Percentiles rank a stretch among this genome's conserved stretches.
Evolutionary conservation across 768 basidiomycete species (phyloP).

Genomic region (Naganishia antarctica): DNA sequence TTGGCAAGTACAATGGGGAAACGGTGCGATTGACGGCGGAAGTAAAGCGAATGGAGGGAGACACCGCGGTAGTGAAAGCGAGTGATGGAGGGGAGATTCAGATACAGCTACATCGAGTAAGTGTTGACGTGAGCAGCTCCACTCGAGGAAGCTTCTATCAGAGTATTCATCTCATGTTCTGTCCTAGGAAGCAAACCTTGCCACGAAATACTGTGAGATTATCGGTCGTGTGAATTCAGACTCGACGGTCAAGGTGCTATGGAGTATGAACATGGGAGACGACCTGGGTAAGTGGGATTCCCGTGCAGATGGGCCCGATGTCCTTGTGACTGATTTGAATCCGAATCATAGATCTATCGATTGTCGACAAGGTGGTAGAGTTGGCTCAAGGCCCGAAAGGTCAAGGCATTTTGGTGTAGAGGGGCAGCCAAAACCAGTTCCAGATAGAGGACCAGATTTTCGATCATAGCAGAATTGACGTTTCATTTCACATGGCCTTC

Average conservation of each 20-base stretch:
- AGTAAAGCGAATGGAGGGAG: constrained; percentile 57
- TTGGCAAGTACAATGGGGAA: constrained; percentile 56
- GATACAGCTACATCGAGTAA: constrained; percentile 36
- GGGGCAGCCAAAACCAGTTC: not conserved
- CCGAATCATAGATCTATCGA: constrained; percentile 12
- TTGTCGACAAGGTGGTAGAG: constrained; percentile 15
- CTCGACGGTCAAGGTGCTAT: constrained; percentile 59
- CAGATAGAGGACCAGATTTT: too few relatives aligned
- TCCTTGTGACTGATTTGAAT: not conserved
- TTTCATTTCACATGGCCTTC: too few relatives aligned
- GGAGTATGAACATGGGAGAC: constrained; percentile 57
- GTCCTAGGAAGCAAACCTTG: constrained; percentile 48
- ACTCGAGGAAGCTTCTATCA: not conserved
- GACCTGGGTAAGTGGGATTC: constrained; percentile 58
- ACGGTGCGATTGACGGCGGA: constrained; percentile 63
- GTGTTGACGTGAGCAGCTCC: not conserved
- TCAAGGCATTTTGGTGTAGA: constrained; percentile 11
- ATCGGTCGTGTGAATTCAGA: constrained; percentile 61
- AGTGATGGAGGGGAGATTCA: constrained; percentile 61
- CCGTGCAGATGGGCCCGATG: not conserved
- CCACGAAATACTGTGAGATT: constrained; percentile 62
- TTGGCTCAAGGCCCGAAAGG: not conserved
- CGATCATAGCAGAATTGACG: too few relatives aligned
- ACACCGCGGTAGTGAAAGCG: constrained; percentile 59
- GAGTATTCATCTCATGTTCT: not conserved